Conservation (phyloP, 176 grass and related monocot genomes). For the Thalia dealbata region DNA sequence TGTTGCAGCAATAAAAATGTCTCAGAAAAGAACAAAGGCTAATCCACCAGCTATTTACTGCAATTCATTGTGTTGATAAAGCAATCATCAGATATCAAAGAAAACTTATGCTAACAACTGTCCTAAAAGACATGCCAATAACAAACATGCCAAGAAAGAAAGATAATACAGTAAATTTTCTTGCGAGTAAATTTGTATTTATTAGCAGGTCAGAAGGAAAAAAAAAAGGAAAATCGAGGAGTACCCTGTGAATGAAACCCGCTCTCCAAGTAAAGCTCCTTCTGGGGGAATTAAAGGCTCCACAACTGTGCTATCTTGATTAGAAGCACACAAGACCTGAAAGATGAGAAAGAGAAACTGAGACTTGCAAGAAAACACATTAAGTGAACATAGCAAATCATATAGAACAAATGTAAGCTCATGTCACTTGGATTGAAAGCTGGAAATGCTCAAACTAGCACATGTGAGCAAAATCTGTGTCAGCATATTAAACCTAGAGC, state of each 20-base stretch:
- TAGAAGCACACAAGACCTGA: slow-evolving; percentile 82
- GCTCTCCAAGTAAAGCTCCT: slow-evolving; percentile 86
- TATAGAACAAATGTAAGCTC: no score
- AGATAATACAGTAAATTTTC: no score
- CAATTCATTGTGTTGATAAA: no score
- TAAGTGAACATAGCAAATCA: neutral
- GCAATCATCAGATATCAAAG: no score
- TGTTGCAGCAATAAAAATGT: no score
- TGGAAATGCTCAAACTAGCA: no score
- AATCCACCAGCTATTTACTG: no score
- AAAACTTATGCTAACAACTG: no score
- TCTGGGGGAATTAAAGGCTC: slow-evolving; percentile 89
- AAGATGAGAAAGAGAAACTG: neutral
- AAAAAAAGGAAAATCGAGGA: neutral
- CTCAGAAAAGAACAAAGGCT: no score
- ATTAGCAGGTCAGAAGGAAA: neutral
- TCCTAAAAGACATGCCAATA: no score
- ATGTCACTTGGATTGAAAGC: neutral
- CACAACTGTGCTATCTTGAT: slow-evolving; percentile 72
- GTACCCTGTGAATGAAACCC: slow-evolving; percentile 85
- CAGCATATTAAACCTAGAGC: neutral
- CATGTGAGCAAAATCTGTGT: neutral
- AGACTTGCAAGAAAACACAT: neutral
- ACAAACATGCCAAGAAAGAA: no score
- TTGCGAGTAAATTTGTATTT: no score